Evolutionary conservation across 2,329 filamentous ascomycete species (phyloP), one percentile per base, ranked within the genome.

Genomic region (Fusarium bactridioides): DNA sequence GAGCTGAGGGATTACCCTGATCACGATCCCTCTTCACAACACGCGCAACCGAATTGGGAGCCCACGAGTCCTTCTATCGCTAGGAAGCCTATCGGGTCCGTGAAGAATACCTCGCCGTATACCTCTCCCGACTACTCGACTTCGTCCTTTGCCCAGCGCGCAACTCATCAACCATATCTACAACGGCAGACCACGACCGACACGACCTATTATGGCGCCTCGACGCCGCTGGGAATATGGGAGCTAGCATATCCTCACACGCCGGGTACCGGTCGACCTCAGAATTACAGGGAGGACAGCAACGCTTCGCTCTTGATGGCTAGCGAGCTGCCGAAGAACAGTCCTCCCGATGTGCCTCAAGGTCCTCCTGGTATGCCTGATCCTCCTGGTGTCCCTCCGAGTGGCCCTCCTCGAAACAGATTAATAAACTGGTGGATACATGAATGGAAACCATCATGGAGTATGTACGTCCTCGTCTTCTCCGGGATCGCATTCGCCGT

Each of bases 371-470:
- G 44, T 33, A 33, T 33, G n/a, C 43, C 64, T 21, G 40, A 40
- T 2, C 19, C n/a, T 9, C 41, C 57, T 18, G 47, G 44, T 25
- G 43, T 10, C 11, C 64, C 64, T 19, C 37, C 37, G 12, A 40
- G 21, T 33, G 21, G 45, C 18, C 60, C 60, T 33, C 48, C 25
- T 6, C 31, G 40, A 31, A 33, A 12, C 18, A 53, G 25, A 12
- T 29, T 68, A 6, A 40, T 59, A 40, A 55, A 72, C 21, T 74
- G 71, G 72, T 74, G 72, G 72, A 31, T 63, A 25, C 61, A 51
- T 6, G 64, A 64, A 55, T 77, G 75, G 75, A 75, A 60, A 50
- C 72, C 73, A 25, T 65, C 67, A 18, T 77, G 75, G 75, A 77
- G 72, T 40, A 77, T 77, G 75, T 76, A 75, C 44, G 38, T 58